Evolutionary conservation across 805 yeast genomes (phyloP), one percentile per base, ranked within the genome.

Genomic region (Ogataea kodamae): DNA sequence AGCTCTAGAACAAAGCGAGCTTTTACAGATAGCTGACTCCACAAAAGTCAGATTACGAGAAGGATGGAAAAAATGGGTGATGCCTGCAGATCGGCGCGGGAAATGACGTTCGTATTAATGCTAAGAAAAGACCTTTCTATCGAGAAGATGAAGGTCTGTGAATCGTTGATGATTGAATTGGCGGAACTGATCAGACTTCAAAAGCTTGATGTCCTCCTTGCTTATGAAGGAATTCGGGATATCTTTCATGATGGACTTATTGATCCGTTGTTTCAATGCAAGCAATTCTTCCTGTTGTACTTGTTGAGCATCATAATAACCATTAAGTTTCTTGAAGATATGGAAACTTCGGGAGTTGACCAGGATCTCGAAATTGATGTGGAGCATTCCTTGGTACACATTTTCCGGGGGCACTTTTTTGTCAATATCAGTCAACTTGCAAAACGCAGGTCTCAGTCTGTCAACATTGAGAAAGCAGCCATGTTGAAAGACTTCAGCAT

Each of bases 61-160:
- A 29, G 74, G 70, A 52, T 79, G 75, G 68, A 67, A 74, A 45
- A 74, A 68, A 43, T 86, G 94, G 94, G 72, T 86, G 36, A 63
- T 84, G 44, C 76, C 80, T 3, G 42, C 40, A 24, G 64, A 59
- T 16, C 69, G 67, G 43, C 25, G 34, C 17, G 33, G 26, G 21
- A 25, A 22, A 18, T 32, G 13, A 20, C 12, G 24, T n/a, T 10
- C 13, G 18, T 16, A 15, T 14, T 7, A 15, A 9, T 15, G 13
- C 26, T 18, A 34, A 19, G 37, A 40, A 25, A 54, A 54, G 8
- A 54, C 43, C 25, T 31, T 41, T 25, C 46, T 53, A 25, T 50
- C 42, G 21, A 50, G 32, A 16, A 49, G 30, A 4, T 50, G 47
- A 10, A 54, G 33, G 16, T 42, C 44, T 6, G 35, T 29, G 27